A percentile compares a stretch with the other conserved stretches of the same genome.
Evolutionary conservation across 441 rosid species (phyloP).

Genomic region (Brassica balearica): DNA sequence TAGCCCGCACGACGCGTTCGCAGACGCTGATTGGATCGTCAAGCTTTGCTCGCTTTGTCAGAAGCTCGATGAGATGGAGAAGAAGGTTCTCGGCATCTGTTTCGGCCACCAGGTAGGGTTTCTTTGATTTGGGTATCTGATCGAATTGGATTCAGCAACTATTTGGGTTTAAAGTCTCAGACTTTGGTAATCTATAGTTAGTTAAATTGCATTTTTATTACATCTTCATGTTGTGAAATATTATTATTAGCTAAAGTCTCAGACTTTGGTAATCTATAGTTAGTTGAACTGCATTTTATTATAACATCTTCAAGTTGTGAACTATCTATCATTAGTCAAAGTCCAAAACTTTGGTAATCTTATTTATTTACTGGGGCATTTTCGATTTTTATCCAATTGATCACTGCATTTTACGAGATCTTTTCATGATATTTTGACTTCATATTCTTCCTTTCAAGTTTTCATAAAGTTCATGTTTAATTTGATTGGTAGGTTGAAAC

Average conservation of each 20-base stretch:
- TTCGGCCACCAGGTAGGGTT: slow-evolving; percentile 86
- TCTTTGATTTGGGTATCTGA: not conserved
- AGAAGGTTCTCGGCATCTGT: slow-evolving; percentile 84
- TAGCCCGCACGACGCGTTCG: slow-evolving; percentile 82
- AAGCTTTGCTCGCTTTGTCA: slow-evolving; percentile 66
- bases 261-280: too few species aligned
- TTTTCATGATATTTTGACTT: not conserved
- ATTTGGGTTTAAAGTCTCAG: slow-evolving; percentile 2
- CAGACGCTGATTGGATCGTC: slow-evolving; percentile 73
- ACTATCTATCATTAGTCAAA: too few species aligned
- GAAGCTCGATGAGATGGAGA: slow-evolving; percentile 70
- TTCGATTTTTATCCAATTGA: too few species aligned
- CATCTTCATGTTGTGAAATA: not conserved
- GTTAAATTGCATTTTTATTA: not conserved
- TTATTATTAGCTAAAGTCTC: too few species aligned
- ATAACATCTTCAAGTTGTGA: too few species aligned
- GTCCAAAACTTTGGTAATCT: too few species aligned
- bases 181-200: not conserved
- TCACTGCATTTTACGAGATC: not conserved
- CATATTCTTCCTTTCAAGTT: not conserved
- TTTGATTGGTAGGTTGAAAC: not conserved
- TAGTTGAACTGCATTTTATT: too few species aligned
- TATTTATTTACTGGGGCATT: too few species aligned
- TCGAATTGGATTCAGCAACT: not conserved
- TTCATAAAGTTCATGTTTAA: not conserved